phyloP scores from a whole-genome alignment of 257 asterid genomes.

The Solanum tarapatanum region DNA sequence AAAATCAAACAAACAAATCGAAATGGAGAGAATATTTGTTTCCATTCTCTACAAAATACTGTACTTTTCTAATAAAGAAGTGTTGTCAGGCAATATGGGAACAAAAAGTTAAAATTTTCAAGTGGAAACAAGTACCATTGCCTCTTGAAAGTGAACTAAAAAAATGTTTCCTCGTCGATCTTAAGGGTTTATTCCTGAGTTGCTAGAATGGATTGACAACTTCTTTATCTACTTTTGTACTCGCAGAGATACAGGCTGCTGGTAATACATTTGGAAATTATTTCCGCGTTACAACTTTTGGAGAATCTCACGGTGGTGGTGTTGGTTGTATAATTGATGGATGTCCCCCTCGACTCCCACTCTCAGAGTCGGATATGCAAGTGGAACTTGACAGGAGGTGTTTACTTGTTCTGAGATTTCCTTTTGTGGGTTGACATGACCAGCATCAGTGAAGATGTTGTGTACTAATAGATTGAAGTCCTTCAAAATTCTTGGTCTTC shows the following conservation, averaged over 20 bases:
- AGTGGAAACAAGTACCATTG: not conserved
- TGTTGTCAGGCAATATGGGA: not conserved
- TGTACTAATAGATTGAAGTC: not conserved
- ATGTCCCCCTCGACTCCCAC: constrained; percentile 91
- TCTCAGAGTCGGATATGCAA: constrained; percentile 90
- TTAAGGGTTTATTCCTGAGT: not conserved
- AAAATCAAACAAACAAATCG: not conserved
- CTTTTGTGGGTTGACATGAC: not conserved
- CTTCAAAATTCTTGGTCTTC: not conserved
- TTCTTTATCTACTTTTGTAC: constrained; percentile 1
- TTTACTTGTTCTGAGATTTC: not conserved
- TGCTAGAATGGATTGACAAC: not conserved
- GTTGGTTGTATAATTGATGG: constrained; percentile 97
- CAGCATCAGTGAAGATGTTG: not conserved
- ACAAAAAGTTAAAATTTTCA: not conserved
- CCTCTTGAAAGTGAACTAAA: not conserved
- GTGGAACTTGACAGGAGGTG: constrained; percentile 93
- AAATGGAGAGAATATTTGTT: not conserved
- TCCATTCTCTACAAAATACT: not conserved
- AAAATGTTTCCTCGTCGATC: not conserved
- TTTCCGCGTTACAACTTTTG: constrained; percentile 91
- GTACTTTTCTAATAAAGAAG: not conserved
- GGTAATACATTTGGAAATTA: constrained; percentile 67
- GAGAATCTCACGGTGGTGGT: constrained; percentile 99
- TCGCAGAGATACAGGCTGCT: constrained; percentile 66